These are phyloP conservation scores for Ceratocystis alfenasii DNA, from an alignment of 2,329 filamentous ascomycete genomes.

Conservation along the genomic window DNA sequence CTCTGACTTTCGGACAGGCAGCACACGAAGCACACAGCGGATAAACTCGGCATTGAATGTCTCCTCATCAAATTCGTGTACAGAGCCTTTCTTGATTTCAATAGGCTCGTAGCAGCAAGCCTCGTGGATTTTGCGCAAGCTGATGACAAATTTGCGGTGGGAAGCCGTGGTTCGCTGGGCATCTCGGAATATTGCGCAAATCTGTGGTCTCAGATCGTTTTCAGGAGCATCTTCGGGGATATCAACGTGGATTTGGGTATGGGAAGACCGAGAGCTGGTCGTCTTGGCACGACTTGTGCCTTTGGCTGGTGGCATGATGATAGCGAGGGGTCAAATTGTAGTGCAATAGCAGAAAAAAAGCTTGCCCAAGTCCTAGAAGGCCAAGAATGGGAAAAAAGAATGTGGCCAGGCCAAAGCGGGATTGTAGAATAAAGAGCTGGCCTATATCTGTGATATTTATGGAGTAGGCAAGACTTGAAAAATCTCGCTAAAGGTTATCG, in stretches of 20 bases:
- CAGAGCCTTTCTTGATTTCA: conserved; percentile 38
- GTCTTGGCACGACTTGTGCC: conserved; percentile 37
- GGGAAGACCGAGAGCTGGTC: conserved; percentile 35
- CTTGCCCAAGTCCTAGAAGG: not conserved
- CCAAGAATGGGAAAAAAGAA: not conserved
- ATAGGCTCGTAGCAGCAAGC: conserved; percentile 58
- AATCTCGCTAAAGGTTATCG: not conserved
- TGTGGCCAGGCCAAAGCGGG: not conserved
- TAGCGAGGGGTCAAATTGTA: not conserved
- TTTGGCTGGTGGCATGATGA: conserved; percentile 34
- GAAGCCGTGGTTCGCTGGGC: conserved; percentile 82
- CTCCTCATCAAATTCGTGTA: conserved; percentile 64
- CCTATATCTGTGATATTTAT: not conserved
- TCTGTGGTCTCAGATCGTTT: conserved; percentile 58
- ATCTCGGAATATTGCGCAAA: conserved; percentile 62
- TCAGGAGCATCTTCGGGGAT: conserved; percentile 61
- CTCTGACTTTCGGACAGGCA: conserved; percentile 88
- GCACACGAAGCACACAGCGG: conserved; percentile 66
- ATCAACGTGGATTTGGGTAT: conserved; percentile 30
- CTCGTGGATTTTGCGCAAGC: conserved; percentile 81
- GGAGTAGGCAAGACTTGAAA: not conserved
- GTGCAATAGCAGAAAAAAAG: not conserved
- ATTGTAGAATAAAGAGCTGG: not conserved
- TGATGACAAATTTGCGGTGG: conserved; percentile 80
- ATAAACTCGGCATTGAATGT: conserved; percentile 81